Evolutionary conservation across 257 asterid species (phyloP), one percentile per base, ranked within the genome.

Genomic region (Gynochthodes officinalis): DNA sequence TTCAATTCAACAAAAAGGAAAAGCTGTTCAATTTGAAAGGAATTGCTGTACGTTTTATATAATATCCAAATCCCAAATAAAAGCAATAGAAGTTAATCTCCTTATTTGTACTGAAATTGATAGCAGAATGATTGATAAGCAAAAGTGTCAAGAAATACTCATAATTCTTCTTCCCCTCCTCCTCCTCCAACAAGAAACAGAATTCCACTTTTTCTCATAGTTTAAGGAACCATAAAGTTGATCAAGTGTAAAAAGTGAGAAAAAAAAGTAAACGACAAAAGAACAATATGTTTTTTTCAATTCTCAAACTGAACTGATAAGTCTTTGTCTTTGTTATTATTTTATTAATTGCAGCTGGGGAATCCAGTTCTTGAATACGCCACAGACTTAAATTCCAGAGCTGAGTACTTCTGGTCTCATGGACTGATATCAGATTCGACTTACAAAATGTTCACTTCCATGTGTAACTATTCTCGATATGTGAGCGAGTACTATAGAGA

Each of bases 391-490:
- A 89, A 89, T 60, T 85, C 92, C 6, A 82, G 90, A 78, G 92
- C 92, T 3, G 96, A 87, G 63, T 89, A 85, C 77, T 83, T 87
- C 46, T 89, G 96, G 96, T 89, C 96, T 48, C 96, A 89, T 69
- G 96, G 96, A 42, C 76, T 89, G 53, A 85, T 89, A 79, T 89
- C 96, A 46, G 93, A 89, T 74, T 69, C 87, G 13, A 87, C 93
- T 2, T 87, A 87, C 80, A 81, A 62, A 60, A 55, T 85, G 75
- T 87, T 89, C 80, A 82, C 87, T 75, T 79, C 79, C 14, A 75
- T 64, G 40, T 89, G 96, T 71, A 89, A 89, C 78, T 87, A 87
- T 71, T 89, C 96, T 1, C 84, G 84, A 60, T 89, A 85, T 33
- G 93, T 87, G 69, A 81, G 92, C 55, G 90, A 84, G 68, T 84